phyloP scores from a whole-genome alignment of 2,329 filamentous ascomycete species.

The Sclerotinia subarctica region DNA sequence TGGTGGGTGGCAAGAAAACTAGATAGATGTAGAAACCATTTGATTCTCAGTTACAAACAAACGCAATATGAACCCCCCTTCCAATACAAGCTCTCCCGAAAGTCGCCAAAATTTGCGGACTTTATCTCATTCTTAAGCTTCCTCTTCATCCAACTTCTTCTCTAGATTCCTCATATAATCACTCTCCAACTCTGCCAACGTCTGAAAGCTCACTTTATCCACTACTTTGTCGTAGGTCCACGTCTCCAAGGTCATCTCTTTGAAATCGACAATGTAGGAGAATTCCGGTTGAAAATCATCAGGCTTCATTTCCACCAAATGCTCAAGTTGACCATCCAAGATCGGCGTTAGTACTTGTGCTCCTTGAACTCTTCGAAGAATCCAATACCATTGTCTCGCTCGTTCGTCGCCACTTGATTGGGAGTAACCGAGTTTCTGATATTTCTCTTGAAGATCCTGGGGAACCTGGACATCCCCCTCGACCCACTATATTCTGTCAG shows the following conservation, averaged over 20 bases:
- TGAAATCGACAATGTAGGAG: slow-evolving; percentile 16
- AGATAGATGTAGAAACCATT: not conserved
- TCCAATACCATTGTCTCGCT: slow-evolving; percentile 17
- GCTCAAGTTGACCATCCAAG: slow-evolving; percentile 21
- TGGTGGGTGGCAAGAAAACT: not conserved
- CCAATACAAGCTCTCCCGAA: not conserved
- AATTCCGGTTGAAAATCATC: not conserved
- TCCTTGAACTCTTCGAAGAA: slow-evolving; percentile 20
- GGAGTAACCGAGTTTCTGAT: slow-evolving; percentile 3
- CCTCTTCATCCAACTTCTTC: not conserved
- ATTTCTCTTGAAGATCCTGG: slow-evolving; percentile 7
- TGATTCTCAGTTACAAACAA: not conserved
- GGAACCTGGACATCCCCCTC: not conserved
- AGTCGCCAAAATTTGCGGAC: not conserved
- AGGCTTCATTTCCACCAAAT: slow-evolving; percentile 18
- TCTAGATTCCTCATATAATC: not conserved
- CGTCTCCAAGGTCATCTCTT: slow-evolving; percentile 13
- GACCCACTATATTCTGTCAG: not conserved
- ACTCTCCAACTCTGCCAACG: not conserved
- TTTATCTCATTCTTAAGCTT: not conserved
- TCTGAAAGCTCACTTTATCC: slow-evolving; percentile 15
- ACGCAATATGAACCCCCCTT: not conserved
- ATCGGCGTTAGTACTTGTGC: slow-evolving; percentile 17
- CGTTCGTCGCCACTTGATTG: not conserved
- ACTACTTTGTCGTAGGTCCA: not conserved